Base-by-base conservation (phyloP, 192 early-diverging fungal genomes). In the Coemansia sp. region DNA sequence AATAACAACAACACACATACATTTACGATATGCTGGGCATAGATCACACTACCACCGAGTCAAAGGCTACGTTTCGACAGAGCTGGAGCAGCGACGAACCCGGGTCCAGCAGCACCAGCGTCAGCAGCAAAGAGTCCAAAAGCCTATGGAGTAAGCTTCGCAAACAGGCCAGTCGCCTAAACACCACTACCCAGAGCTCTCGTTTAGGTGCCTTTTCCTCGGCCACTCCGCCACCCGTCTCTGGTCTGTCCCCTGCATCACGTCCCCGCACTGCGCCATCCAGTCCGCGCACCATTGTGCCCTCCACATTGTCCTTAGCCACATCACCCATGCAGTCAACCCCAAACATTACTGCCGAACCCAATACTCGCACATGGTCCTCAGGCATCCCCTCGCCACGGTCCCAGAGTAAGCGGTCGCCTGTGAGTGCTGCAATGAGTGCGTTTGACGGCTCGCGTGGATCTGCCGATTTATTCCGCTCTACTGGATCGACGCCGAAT, bases 1-100 rank as follows among this genome's bases (percentile, higher is more conserved):
- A 40, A 46, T 34, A 40, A 52, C 39, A 18, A 46, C 57, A 31
- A 64, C 12, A 2, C 72, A 83, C 47, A 40, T 62, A 47, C 47
- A 60, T 33, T 36, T 36, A 31, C 29, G 33, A 60, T n/a, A 60
- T 60, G 57, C 57, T 60, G 57, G 57, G 57, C 57, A 60, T 60
- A n/a, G 57, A 60, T 33, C 57, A 62, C 61, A 20, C 36, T 5
- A 39, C 58, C 20, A 20, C 31, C n/a, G 61, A 62, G 9, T n/a
- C 20, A 11, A 62, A 62, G 29, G 53, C 70, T 13, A 20, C 53
- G 8, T 68, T 53, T 41, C 76, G 76, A 10, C 70, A 75, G 49
- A 83, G 81, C 76, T 83, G 81, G 76, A 73, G 81, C 73, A 83
- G 81, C 73, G 81, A 83, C 73, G 73, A 75, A 41, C 81, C 72